phyloP scores from a whole-genome alignment of 441 rosid genomes.

The Pelargonium cotyledonis region DNA sequence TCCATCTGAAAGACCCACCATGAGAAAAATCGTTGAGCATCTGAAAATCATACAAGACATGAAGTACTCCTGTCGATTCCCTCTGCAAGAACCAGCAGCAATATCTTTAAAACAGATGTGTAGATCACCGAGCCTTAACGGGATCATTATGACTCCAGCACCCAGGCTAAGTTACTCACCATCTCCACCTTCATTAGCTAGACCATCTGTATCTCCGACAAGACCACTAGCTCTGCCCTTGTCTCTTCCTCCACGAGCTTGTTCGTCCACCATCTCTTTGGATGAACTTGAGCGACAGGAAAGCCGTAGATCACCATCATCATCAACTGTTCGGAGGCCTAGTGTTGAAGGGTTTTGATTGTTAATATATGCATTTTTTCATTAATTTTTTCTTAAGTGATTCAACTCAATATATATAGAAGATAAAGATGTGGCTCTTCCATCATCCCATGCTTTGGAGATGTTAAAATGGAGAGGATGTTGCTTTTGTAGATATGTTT shows the following conservation, averaged over 20 bases:
- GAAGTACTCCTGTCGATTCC: slow-evolving; percentile 71
- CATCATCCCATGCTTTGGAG: slow-evolving; percentile 11
- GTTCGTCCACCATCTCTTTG: slow-evolving; percentile 50
- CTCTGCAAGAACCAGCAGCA: slow-evolving; percentile 72
- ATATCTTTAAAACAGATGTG: slow-evolving; percentile 64
- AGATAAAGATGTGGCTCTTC: slow-evolving; percentile 33
- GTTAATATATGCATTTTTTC: slow-evolving; percentile 32
- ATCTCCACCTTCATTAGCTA: slow-evolving; percentile 54
- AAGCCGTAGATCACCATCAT: slow-evolving; percentile 49
- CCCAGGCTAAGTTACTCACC: slow-evolving; percentile 68
- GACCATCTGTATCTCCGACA: slow-evolving; percentile 49
- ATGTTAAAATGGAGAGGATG: slow-evolving; percentile 29
- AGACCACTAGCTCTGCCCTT: slow-evolving; percentile 39
- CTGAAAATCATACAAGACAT: slow-evolving; percentile 76
- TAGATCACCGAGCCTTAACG: slow-evolving; percentile 83
- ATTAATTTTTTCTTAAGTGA: slow-evolving; percentile 27
- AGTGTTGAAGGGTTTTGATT: slow-evolving; percentile 93
- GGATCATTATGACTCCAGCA: slow-evolving; percentile 43
- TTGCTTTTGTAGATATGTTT: slow-evolving; percentile 49
- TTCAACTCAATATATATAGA: slow-evolving; percentile 41
- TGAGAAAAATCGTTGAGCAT: slow-evolving; percentile 71
- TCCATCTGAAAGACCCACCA: slow-evolving; percentile 84
- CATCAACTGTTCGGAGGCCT: slow-evolving; percentile 56
- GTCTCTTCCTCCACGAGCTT: slow-evolving; percentile 55
- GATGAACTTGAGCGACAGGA: slow-evolving; percentile 64